Evolutionary conservation across 371 early-diverging fungal genomes (phyloP).

Genomic region (Nematocida parisii): DNA sequence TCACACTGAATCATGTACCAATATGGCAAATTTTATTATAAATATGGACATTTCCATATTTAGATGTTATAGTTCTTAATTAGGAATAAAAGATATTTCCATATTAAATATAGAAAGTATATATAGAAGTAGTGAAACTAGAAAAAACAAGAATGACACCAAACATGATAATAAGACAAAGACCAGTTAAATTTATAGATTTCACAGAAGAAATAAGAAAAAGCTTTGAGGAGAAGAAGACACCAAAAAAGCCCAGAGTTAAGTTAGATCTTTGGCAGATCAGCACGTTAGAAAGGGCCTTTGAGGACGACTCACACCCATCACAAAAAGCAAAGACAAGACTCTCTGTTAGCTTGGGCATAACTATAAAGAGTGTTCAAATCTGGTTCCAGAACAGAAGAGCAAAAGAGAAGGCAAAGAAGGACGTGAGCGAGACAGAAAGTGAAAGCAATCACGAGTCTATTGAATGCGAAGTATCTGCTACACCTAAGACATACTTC

Average conservation of each 20-base stretch:
- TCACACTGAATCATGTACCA: background rate
- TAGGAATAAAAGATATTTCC: conserved; percentile 24
- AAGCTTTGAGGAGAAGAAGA: conserved; percentile 18
- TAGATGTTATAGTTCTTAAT: conserved; percentile 11
- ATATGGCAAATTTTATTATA: conserved; percentile 36
- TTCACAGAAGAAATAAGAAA: conserved; percentile 57
- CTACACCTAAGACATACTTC: background rate
- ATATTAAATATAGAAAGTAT: background rate
- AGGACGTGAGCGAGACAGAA: conserved; percentile 36
- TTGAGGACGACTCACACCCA: conserved; percentile 62
- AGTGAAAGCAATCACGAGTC: conserved; percentile 8
- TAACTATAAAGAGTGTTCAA: conserved; percentile 62
- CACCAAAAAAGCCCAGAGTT: conserved; percentile 51
- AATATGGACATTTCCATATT: conserved; percentile 41
- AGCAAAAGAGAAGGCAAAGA: conserved; percentile 63
- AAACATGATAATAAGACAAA: conserved; percentile 1
- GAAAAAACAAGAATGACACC: conserved; percentile 22
- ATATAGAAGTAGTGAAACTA: conserved; percentile 22
- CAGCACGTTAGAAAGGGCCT: conserved; percentile 51
- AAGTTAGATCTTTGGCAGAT: conserved; percentile 59
- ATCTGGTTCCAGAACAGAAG: conserved; percentile 70
- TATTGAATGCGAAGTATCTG: background rate
- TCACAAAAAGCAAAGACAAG: conserved; percentile 52
- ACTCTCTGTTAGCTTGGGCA: conserved; percentile 36
- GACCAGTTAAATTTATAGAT: conserved; percentile 58